phyloP scores from a whole-genome alignment of 768 basidiomycete species.

The Boletellus sp. region DNA sequence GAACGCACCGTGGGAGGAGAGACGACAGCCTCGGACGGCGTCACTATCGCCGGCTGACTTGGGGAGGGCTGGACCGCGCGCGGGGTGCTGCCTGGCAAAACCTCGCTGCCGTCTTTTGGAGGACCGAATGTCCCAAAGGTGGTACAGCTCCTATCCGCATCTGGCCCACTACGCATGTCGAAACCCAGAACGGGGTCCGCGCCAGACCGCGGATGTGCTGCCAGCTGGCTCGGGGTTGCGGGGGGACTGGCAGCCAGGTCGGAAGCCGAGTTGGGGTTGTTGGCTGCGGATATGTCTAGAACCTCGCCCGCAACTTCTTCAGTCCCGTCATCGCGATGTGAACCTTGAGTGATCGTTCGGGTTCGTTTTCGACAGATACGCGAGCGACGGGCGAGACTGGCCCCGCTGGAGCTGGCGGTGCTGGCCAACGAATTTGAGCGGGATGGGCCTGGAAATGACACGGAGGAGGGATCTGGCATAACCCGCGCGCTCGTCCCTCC shows the following conservation, averaged over 20 bases:
- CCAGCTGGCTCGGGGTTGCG: constrained; percentile 5
- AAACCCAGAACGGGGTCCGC: constrained; percentile 8
- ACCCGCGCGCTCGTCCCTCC: constrained; percentile 24
- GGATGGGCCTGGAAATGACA: constrained; percentile 28
- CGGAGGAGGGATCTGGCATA: constrained; percentile 32
- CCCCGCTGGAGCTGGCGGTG: constrained; percentile 45
- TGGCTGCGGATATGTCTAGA: constrained; percentile 28
- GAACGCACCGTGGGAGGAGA: constrained; percentile 21
- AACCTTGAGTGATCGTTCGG: constrained; percentile 42
- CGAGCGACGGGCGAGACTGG: constrained; percentile 49
- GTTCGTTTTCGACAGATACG: constrained; percentile 51
- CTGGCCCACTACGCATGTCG: constrained; percentile 8
- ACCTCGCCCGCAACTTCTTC: constrained; percentile 18
- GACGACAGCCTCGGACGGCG: constrained; percentile 11
- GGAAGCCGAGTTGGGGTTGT: constrained; percentile 12
- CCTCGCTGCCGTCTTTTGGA: constrained; percentile 14
- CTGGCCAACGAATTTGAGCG: constrained; percentile 34
- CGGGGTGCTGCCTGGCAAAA: neutral
- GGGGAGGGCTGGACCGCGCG: neutral
- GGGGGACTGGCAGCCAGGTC: constrained; percentile 7
- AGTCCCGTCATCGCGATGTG: constrained; percentile 18
- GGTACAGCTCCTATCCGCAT: constrained; percentile 23
- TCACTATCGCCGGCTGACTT: constrained; percentile 11
- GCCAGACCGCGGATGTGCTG: constrained; percentile 15
- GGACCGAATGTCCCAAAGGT: constrained; percentile 26